A percentile compares a stretch with the other conserved stretches of the same genome.
Evolutionary conservation across 129 eudicot species (phyloP).

Genomic region (Gnaphalium uliginosum): DNA sequence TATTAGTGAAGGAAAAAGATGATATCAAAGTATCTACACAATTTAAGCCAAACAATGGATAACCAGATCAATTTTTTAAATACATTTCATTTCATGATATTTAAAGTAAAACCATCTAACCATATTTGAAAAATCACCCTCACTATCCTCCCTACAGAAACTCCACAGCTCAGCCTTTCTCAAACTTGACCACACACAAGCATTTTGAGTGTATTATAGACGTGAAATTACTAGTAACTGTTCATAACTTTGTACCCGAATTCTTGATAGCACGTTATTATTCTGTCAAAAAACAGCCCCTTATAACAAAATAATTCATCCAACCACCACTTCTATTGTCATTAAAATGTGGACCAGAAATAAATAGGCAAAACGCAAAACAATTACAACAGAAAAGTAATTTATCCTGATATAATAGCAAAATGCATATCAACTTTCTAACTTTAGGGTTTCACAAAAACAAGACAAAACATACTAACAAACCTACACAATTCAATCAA

Average conservation of each 20-base stretch:
- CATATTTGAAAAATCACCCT: not conserved
- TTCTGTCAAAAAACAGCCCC: not conserved
- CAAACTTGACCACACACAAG: conserved; percentile 13
- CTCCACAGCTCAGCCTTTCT: not conserved
- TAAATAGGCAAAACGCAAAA: not conserved
- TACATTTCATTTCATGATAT: not conserved
- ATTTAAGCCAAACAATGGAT: not conserved
- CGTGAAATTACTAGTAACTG: conserved; percentile 3
- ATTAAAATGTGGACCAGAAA: not conserved
- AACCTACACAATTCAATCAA: not conserved
- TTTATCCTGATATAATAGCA: too few species aligned
- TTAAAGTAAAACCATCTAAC: not conserved
- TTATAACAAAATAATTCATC: not conserved
- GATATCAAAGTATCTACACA: not conserved
- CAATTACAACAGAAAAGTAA: too few species aligned
- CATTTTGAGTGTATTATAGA: not conserved
- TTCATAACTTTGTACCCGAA: not conserved
- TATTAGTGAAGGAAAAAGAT: not conserved
- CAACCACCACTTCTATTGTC: not conserved
- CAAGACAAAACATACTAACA: not conserved
- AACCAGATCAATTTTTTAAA: not conserved
- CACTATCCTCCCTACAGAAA: not conserved
- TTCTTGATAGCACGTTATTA: not conserved
- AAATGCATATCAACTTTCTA: too few species aligned
- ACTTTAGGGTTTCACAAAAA: not conserved